Conservation (phyloP, 2,329 filamentous ascomycete genomes). For the Botrytis deweyae region DNA sequence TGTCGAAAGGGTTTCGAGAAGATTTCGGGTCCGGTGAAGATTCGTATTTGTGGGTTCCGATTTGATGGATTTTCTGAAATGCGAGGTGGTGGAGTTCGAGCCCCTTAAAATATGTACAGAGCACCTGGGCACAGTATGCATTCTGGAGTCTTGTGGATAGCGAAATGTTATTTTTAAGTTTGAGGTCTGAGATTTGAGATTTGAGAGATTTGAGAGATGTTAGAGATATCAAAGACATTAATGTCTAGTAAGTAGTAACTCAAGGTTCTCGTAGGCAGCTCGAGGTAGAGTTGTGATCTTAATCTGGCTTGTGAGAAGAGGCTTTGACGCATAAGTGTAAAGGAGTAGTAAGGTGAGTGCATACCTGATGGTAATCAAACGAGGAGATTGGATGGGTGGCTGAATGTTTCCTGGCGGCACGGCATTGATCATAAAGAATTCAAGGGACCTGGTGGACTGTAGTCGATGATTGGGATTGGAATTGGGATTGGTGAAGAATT, state of each 20-base stretch:
- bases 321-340: background rate
- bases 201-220: too few species aligned
- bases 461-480: background rate
- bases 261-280: background rate
- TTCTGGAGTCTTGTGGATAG: slow-evolving; percentile 1
- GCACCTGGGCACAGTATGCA: background rate
- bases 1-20: slow-evolving; percentile 11
- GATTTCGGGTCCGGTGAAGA: slow-evolving; percentile 1
- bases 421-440: background rate
- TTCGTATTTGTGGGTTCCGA: slow-evolving; percentile 1
- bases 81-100: slow-evolving; percentile 1
- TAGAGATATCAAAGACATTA: background rate
- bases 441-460: background rate
- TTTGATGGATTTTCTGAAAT: background rate
- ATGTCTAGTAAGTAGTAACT: background rate
- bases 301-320: background rate
- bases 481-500: background rate
- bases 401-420: background rate
- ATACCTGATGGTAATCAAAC: background rate
- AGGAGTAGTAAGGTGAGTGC: background rate
- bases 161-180: slow-evolving; percentile 9
- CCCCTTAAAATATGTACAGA: slow-evolving; percentile 4
- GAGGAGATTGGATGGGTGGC: background rate
- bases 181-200: background rate
- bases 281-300: background rate